These are phyloP conservation scores for Pestalotiopsis sp. DNA, from an alignment of 2,329 filamentous ascomycete genomes.

Conservation along the genomic window DNA sequence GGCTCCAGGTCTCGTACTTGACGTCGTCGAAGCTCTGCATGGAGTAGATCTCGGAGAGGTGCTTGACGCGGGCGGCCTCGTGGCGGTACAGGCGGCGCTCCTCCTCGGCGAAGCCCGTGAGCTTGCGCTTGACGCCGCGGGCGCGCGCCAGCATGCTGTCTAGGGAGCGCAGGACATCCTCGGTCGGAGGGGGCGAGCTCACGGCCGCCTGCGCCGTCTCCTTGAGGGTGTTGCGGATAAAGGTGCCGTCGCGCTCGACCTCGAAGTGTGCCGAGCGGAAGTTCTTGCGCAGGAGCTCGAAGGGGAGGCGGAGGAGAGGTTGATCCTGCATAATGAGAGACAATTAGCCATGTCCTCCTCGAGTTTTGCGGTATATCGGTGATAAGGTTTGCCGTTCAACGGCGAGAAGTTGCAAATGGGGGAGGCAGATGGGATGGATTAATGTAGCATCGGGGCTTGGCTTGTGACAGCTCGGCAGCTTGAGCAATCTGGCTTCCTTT, in stretches of 20 bases:
- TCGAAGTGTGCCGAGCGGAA: conserved; percentile 82
- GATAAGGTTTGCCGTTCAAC: background rate
- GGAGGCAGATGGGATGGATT: conserved; percentile 2
- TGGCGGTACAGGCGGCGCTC: conserved; percentile 76
- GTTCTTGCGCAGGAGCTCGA: conserved; percentile 91
- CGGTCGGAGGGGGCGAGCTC: conserved; percentile 59
- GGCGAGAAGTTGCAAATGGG: background rate
- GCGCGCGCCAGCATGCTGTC: conserved; percentile 85
- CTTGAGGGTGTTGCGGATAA: conserved; percentile 60
- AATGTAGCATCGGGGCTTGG: background rate
- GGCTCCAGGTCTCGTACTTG: conserved; percentile 89
- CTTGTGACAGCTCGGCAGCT: background rate
- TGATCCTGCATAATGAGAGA: conserved; percentile 67
- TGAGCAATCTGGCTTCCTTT: background rate
- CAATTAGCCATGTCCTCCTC: background rate
- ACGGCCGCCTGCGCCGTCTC: conserved; percentile 68
- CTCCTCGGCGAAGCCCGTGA: conserved; percentile 74
- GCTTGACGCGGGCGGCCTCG: conserved; percentile 72
- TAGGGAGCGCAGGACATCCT: conserved; percentile 75
- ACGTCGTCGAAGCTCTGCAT: conserved; percentile 85
- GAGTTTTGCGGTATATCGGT: background rate
- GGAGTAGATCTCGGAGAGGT: conserved; percentile 77
- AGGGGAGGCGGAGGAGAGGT: conserved; percentile 86
- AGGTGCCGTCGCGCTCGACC: conserved; percentile 69
- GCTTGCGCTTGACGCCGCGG: conserved; percentile 85